A percentile compares a stretch with the other conserved stretches of the same genome.
These are phyloP conservation scores for Austropuccinia psidii DNA, from an alignment of 1,284 basidiomycete genomes.

Conservation along the genomic window DNA sequence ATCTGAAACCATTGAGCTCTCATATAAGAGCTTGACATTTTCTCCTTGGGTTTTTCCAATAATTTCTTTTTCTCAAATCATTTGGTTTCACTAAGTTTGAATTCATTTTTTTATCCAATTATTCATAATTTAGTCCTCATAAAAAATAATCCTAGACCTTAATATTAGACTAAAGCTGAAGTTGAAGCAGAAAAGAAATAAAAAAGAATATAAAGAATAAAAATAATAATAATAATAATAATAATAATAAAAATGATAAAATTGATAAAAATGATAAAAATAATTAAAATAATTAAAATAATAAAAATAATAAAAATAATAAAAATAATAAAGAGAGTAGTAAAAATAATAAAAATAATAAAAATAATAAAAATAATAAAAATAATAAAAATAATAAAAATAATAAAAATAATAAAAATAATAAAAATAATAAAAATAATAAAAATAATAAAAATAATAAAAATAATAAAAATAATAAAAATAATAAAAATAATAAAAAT, in stretches of 20 bases:
- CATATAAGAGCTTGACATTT: too few species aligned
- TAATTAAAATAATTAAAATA: background rate
- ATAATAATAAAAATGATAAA: background rate
- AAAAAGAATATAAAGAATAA: too few species aligned
- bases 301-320: background rate
- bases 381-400: background rate
- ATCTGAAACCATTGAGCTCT: too few species aligned
- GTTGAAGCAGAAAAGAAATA: background rate
- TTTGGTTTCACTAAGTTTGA: too few species aligned
- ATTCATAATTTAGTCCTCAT: too few species aligned
- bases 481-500: background rate
- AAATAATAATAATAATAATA: background rate
- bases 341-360: background rate
- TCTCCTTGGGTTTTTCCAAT: too few species aligned
- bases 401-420: background rate
- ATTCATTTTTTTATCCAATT: too few species aligned
- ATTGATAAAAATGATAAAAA: background rate
- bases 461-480: background rate
- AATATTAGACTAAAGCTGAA: background rate
- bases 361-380: background rate
- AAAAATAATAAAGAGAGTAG: background rate
- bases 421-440: background rate
- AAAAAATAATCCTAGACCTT: too few species aligned
- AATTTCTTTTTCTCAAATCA: too few species aligned
- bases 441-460: background rate